phyloP scores from a whole-genome alignment of 1,139 yeast genomes.

The Sugiyamaella castrensis region DNA sequence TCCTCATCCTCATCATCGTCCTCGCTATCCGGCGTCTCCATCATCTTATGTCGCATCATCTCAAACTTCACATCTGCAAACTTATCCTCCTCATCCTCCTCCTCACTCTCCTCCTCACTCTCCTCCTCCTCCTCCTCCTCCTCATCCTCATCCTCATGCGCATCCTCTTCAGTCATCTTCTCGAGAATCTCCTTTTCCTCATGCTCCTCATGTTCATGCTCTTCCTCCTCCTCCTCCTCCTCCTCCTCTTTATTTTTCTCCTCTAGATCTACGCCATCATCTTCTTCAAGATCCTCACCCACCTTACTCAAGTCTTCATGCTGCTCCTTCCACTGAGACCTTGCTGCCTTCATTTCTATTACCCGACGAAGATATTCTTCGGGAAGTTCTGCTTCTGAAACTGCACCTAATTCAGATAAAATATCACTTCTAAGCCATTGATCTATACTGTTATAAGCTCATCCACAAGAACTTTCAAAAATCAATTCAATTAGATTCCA shows the following conservation, averaged over 20 bases:
- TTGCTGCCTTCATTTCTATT: background rate
- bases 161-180: background rate
- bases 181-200: background rate
- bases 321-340: background rate
- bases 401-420: constrained; percentile 8
- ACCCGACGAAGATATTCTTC: background rate
- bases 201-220: background rate
- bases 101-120: background rate
- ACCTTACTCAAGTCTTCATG: background rate
- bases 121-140: background rate
- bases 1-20: background rate
- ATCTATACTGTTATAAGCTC: background rate
- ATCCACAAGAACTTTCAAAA: no score
- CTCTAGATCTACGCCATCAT: background rate
- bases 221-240: background rate
- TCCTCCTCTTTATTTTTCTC: background rate
- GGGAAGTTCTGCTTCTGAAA: constrained; percentile 9
- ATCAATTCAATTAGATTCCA: no score
- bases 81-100: background rate
- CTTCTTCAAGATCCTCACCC: background rate
- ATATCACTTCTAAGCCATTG: constrained; percentile 2
- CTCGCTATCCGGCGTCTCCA: background rate
- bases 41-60: background rate
- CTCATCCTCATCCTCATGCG: background rate
- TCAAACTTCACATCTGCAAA: no score